Base-by-base conservation (phyloP, 805 yeast species). In the Metschnikowia lunata region DNA sequence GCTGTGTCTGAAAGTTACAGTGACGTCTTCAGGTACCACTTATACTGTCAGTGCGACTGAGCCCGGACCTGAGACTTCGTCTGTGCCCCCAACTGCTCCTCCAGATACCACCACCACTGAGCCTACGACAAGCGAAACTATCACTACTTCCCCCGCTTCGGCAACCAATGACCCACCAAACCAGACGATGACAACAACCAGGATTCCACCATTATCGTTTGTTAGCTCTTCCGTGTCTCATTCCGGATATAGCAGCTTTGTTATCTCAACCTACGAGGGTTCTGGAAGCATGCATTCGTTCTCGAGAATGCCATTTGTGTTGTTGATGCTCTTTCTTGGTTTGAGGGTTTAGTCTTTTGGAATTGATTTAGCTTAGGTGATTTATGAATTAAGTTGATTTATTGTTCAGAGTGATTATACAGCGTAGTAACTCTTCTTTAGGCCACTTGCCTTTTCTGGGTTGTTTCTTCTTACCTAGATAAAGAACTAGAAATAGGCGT, bases 181-280 rank as follows among this genome's bases (percentile, higher is more conserved):
- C 11, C n/a, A 29, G 31, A 29, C 31, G 31, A 4, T 29, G 31
- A 29, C 31, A 10, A 29, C 35, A 6, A 34, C 36, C 26, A 18
- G 26, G 28, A 23, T n/a, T 10, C 6, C 36, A 15, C 10, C 35
- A 3, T 7, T n/a, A 13, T 13, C 28, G 39, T 8, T 26, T 14
- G 14, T 12, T n/a, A 8, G 26, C 26, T n/a, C 36, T 4, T n/a
- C n/a, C 5, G 26, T 9, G 12, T 11, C 31, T 29, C 31, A 29
- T 12, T 28, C 29, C 3, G 39, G 36, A 12, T 14, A 31, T 15
- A 28, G 32, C 15, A 29, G 27, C 12, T 26, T 18, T 30, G 18
- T 31, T 7, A 31, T 42, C 4, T 37, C 41, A 3, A 33, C 45
- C 8, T 42, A 37, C 30, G 45, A 37, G 14, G 45, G 41, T 28